A percentile compares a stretch with the other conserved stretches of the same genome.
Evolutionary conservation across 371 early-diverging fungal genomes (phyloP).

Genomic region (Lichtheimia ramosa): DNA sequence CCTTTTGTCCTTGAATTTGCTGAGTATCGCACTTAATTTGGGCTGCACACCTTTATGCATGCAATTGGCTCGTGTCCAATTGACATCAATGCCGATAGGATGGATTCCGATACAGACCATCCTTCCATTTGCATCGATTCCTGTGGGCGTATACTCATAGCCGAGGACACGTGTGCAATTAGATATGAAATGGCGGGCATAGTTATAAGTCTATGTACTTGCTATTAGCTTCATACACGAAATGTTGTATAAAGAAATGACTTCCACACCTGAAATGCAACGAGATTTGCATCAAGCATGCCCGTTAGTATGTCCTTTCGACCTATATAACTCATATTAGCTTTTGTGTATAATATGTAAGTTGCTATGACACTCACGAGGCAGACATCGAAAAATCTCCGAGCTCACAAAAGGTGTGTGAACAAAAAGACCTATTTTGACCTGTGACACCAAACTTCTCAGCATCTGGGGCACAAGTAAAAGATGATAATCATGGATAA

Average conservation of each 20-base stretch:
- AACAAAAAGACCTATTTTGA: slow-evolving; percentile 98
- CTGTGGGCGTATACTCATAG: slow-evolving; percentile 83
- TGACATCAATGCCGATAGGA: slow-evolving; percentile 98
- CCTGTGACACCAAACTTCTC: slow-evolving; percentile 74
- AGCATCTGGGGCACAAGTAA: slow-evolving; percentile 52
- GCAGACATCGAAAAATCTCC: slow-evolving; percentile 86
- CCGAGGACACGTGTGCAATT: slow-evolving; percentile 91
- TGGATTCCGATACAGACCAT: slow-evolving; percentile 85
- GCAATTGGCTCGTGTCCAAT: slow-evolving; percentile 43
- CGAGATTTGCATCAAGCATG: slow-evolving; percentile 86
- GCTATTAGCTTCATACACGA: too few relatives aligned
- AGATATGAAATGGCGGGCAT: slow-evolving; percentile 95
- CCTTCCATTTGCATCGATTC: slow-evolving; percentile 76
- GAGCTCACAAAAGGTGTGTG: slow-evolving; percentile 98
- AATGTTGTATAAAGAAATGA: too few relatives aligned
- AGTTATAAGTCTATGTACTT: slow-evolving; percentile 80
- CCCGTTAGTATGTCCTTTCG: slow-evolving; percentile 91
- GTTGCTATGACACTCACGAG: slow-evolving; percentile 45
- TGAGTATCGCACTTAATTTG: slow-evolving; percentile 77
- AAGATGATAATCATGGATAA: slow-evolving; percentile 99
- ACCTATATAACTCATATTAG: slow-evolving; percentile 37
- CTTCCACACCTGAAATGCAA: slow-evolving; percentile 81
- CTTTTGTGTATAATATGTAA: too few relatives aligned
- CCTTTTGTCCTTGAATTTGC: slow-evolving; percentile 88
- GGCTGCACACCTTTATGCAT: slow-evolving; percentile 57